These are phyloP conservation scores for Talaromyces nanjingensis DNA, from an alignment of 495 filamentous ascomycete species.

Conservation along the genomic window DNA sequence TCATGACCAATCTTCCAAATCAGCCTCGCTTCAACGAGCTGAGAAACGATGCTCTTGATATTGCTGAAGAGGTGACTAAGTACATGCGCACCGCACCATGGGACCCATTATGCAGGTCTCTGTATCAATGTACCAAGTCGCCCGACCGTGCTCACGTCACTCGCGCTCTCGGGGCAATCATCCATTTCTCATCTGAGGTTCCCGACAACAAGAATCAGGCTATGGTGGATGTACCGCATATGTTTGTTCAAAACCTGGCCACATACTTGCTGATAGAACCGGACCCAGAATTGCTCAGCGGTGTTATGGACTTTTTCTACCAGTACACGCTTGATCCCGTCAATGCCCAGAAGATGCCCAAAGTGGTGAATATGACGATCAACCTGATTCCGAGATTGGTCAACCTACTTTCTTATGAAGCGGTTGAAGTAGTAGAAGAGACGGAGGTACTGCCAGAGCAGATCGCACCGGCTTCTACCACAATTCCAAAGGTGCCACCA, in stretches of 20 bases:
- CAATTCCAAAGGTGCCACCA: slow-evolving; percentile 68
- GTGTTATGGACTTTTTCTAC: slow-evolving; percentile 89
- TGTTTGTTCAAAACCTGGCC: slow-evolving; percentile 60
- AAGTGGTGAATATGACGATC: slow-evolving; percentile 54
- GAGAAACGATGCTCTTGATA: slow-evolving; percentile 87
- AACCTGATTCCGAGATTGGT: slow-evolving; percentile 67
- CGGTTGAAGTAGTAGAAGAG: slow-evolving; percentile 34
- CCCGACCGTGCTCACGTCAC: slow-evolving; percentile 81
- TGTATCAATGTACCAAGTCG: slow-evolving; percentile 63
- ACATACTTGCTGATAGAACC: slow-evolving; percentile 73
- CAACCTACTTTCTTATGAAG: slow-evolving; percentile 64
- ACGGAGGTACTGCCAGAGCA: slow-evolving; percentile 39
- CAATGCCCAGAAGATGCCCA: slow-evolving; percentile 71
- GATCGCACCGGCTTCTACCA: slow-evolving; percentile 40
- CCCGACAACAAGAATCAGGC: slow-evolving; percentile 59
- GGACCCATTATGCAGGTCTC: slow-evolving; percentile 71
- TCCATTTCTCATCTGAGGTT: slow-evolving; percentile 79
- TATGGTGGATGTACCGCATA: slow-evolving; percentile 61
- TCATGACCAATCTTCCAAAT: slow-evolving; percentile 71
- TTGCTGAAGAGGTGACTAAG: slow-evolving; percentile 82
- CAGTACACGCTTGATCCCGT: slow-evolving; percentile 80
- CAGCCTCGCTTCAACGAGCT: slow-evolving; percentile 73
- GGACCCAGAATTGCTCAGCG: slow-evolving; percentile 82
- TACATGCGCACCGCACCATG: slow-evolving; percentile 63
- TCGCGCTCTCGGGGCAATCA: slow-evolving; percentile 74